Evolutionary conservation across 2,329 filamentous ascomycete species (phyloP).

Genomic region (Cladophialophora bantiana): DNA sequence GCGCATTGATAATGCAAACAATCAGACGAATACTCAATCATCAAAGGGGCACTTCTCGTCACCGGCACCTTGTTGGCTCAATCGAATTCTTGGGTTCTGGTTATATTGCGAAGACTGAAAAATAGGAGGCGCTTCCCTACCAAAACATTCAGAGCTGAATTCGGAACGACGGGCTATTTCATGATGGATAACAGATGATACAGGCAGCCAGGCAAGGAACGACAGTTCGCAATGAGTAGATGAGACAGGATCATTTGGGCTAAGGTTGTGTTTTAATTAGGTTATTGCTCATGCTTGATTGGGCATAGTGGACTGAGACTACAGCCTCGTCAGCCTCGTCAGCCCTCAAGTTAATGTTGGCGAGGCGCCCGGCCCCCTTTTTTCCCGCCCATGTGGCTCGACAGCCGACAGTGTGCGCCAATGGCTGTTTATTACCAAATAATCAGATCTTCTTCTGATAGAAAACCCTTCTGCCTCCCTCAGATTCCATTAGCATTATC

Average conservation of each 20-base stretch:
- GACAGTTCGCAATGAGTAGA: background rate
- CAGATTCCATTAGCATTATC: no score
- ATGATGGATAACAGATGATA: background rate
- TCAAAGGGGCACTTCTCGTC: background rate
- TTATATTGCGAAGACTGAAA: background rate
- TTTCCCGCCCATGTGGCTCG: no score
- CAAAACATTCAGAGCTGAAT: background rate
- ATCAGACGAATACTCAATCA: background rate
- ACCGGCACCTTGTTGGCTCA: background rate
- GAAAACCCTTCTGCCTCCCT: no score
- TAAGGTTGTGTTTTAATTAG: background rate
- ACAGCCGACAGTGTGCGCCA: no score
- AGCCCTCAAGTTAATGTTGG: no score
- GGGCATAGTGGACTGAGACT: background rate
- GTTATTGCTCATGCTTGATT: background rate
- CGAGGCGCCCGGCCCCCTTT: no score
- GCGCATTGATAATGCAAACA: background rate
- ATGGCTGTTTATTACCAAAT: no score
- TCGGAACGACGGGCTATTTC: background rate
- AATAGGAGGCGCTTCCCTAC: background rate
- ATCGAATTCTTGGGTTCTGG: background rate
- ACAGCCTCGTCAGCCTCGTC: background rate
- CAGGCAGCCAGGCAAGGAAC: background rate
- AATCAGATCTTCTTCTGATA: no score
- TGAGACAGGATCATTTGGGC: background rate